Evolutionary conservation across 257 asterid genomes (phyloP).

Genomic region (Mitragyna speciosa): DNA sequence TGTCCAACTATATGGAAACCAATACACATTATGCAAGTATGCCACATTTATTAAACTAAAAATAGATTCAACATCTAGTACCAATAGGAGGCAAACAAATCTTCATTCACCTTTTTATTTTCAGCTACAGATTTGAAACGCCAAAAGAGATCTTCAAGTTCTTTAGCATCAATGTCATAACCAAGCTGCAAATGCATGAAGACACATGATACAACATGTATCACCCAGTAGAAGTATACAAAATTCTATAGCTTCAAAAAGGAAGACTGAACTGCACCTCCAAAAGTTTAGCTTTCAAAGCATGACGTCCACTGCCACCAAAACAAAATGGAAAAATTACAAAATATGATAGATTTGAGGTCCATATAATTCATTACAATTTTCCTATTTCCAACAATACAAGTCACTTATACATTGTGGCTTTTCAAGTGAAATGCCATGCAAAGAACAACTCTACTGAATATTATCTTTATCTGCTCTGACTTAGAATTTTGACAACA

Average conservation of each 20-base stretch:
- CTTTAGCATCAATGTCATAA: constrained; percentile 74
- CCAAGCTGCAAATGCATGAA: constrained; percentile 67
- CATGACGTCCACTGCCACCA: constrained; percentile 89
- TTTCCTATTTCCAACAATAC: background rate
- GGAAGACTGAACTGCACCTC: constrained; percentile 52
- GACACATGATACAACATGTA: constrained; percentile 14
- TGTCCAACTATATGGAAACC: background rate
- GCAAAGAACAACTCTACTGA: background rate
- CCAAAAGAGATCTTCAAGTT: constrained; percentile 83
- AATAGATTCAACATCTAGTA: background rate
- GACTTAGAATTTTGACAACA: background rate
- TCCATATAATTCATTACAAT: background rate
- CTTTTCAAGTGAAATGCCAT: constrained; percentile 1
- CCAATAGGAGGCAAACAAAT: background rate
- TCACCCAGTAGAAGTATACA: background rate
- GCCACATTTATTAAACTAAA: background rate
- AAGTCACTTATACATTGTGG: background rate
- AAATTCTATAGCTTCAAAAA: background rate
- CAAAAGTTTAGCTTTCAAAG: constrained; percentile 81
- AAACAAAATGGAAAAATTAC: constrained; percentile 13
- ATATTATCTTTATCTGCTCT: background rate
- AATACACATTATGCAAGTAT: background rate
- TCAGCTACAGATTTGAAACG: constrained; percentile 94
- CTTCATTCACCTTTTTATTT: constrained; percentile 71
- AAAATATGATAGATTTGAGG: background rate